phyloP scores from a whole-genome alignment of 768 basidiomycete species.

The Mycena metata region DNA sequence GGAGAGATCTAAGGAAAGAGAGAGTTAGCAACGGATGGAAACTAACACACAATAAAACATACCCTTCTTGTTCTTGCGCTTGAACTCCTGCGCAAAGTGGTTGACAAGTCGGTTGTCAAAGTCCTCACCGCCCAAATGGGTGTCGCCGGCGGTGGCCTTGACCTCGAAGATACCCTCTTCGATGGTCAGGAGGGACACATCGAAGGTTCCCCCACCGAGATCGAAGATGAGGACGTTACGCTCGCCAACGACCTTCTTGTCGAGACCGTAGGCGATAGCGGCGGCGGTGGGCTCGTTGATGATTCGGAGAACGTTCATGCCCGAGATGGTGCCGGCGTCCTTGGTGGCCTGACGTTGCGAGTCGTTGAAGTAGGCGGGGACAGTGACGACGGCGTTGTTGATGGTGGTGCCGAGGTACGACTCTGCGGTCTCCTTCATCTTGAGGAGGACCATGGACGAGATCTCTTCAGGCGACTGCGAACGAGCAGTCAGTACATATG shows the following conservation, averaged over 20 bases:
- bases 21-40: slow-evolving; percentile 26
- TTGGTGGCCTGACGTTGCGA: slow-evolving; percentile 99
- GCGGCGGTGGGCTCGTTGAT: slow-evolving; percentile 99
- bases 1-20: slow-evolving; percentile 76
- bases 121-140: slow-evolving; percentile 98
- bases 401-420: slow-evolving; percentile 90
- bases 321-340: slow-evolving; percentile 95
- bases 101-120: slow-evolving; percentile 98
- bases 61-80: slow-evolving; percentile 98
- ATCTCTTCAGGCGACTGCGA: slow-evolving; percentile 93
- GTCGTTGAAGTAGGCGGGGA: slow-evolving; percentile 99
- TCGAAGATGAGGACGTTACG: slow-evolving; percentile 98
- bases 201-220: slow-evolving; percentile 98
- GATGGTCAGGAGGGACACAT: slow-evolving; percentile 96
- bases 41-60: slow-evolving; percentile 35
- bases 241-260: slow-evolving; percentile 92
- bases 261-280: slow-evolving; percentile 98
- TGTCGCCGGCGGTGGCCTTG: slow-evolving; percentile 98
- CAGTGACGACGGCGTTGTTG: slow-evolving; percentile 94
- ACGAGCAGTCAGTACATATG: slow-evolving; percentile 40
- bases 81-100: slow-evolving; percentile 97
- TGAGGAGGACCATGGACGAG: slow-evolving; percentile 96
- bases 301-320: slow-evolving; percentile 96
- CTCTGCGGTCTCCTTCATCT: slow-evolving; percentile 99
- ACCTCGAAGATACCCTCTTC: slow-evolving; percentile 99